Conservation (phyloP, 257 asterid species). For the Capsicum chinense region DNA sequence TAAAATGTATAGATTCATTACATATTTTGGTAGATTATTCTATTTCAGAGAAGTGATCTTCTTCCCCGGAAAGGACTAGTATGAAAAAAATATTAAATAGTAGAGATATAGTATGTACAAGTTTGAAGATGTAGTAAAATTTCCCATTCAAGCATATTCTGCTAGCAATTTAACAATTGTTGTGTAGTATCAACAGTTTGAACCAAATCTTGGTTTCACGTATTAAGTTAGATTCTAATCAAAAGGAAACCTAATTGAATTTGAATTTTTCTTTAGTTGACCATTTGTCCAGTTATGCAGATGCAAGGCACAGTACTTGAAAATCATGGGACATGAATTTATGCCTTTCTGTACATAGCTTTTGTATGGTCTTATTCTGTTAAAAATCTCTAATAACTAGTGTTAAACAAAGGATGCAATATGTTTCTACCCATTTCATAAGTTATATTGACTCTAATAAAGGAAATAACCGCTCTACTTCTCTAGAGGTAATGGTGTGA, state of each 20-base stretch:
- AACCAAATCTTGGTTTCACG: not conserved
- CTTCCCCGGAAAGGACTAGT: not conserved
- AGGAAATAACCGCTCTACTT: no score
- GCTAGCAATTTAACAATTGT: not conserved
- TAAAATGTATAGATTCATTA: not conserved
- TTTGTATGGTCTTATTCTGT: not conserved
- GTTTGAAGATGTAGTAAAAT: not conserved
- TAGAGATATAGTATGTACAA: not conserved
- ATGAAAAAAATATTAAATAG: not conserved
- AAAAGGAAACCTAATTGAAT: not conserved
- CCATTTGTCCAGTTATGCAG: not conserved
- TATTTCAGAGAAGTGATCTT: not conserved
- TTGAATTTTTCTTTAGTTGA: not conserved
- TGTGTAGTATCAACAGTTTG: not conserved
- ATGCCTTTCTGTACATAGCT: not conserved
- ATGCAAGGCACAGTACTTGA: not conserved
- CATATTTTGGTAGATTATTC: not conserved
- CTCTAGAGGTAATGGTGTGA: no score
- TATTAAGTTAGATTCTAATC: not conserved
- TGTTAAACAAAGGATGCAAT: not conserved
- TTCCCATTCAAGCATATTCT: not conserved
- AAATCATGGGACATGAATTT: constrained; percentile 10
- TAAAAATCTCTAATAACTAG: not conserved
- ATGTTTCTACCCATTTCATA: not conserved
- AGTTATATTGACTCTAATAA: not conserved